phyloP scores from a whole-genome alignment of 1,139 yeast genomes.

The Debaryomycetaceae sp. region DNA sequence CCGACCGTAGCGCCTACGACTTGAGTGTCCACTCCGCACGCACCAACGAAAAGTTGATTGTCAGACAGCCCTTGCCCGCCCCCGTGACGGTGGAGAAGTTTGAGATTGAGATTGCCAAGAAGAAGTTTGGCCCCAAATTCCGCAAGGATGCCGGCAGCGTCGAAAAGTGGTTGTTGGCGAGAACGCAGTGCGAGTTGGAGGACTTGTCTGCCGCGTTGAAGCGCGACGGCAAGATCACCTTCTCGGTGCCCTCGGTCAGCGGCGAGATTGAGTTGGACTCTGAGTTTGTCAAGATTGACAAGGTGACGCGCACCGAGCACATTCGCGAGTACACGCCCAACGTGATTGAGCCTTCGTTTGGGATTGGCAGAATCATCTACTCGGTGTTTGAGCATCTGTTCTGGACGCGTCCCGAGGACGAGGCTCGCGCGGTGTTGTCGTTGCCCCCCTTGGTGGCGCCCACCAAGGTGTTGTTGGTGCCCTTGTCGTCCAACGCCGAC shows the following conservation, averaged over 20 bases:
- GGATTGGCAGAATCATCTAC: conserved; percentile 96
- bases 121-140: conserved; percentile 95
- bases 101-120: conserved; percentile 85
- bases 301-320: conserved; percentile 80
- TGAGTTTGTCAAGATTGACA: conserved; percentile 68
- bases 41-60: conserved; percentile 92
- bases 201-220: conserved; percentile 66
- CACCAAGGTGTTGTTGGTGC: conserved; percentile 93
- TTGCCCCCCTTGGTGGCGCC: conserved; percentile 97
- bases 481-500: conserved; percentile 81
- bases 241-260: conserved; percentile 57
- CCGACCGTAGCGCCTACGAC: conserved; percentile 98
- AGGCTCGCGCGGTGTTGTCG: conserved; percentile 86
- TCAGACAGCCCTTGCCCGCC: conserved; percentile 80
- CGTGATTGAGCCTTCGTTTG: conserved; percentile 98
- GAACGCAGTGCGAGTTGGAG: conserved; percentile 86
- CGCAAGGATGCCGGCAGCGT: conserved; percentile 95
- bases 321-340: conserved; percentile 94
- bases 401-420: conserved; percentile 93
- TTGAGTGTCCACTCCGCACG: conserved; percentile 91
- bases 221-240: conserved; percentile 59
- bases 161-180: conserved; percentile 68
- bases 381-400: conserved; percentile 89
- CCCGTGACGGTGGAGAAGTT: conserved; percentile 79
- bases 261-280: conserved; percentile 63